These are phyloP conservation scores for Marasmius sp. DNA, from an alignment of 1,284 basidiomycete genomes.

Conservation along the genomic window DNA sequence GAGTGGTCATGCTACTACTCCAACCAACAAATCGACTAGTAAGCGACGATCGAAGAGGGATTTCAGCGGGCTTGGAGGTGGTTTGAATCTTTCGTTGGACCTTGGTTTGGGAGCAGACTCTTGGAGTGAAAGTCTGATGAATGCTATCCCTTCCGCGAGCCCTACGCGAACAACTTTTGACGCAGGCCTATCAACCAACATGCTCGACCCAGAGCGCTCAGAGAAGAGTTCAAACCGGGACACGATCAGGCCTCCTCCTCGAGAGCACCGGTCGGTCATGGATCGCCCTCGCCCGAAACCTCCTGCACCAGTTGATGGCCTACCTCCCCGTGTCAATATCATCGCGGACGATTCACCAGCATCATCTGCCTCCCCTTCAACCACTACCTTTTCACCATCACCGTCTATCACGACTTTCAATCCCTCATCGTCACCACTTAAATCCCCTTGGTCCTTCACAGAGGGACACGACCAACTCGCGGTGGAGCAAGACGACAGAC, in stretches of 20 bases:
- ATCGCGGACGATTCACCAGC: not conserved
- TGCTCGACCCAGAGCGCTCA: too few relatives aligned
- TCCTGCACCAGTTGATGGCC: not conserved
- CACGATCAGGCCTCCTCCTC: not conserved
- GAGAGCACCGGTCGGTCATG: not conserved
- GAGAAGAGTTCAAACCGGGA: not conserved
- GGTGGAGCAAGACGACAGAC: not conserved
- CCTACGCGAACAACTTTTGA: too few relatives aligned
- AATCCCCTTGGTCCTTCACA: constrained; percentile 1
- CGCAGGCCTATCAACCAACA: too few relatives aligned
- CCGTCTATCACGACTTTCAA: not conserved
- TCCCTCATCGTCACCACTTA: not conserved
- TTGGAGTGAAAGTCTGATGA: not conserved
- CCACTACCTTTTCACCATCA: constrained; percentile 2
- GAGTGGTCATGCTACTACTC: too few relatives aligned
- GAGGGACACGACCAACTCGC: not conserved
- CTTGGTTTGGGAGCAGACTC: not conserved
- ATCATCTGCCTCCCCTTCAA: constrained; percentile 8
- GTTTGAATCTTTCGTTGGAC: not conserved
- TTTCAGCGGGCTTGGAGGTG: not conserved
- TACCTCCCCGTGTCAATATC: not conserved
- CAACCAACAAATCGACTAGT: not conserved
- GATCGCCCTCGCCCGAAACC: constrained; percentile 1
- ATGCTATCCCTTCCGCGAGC: not conserved
- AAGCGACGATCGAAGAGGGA: not conserved